Base-by-base conservation (phyloP, 2,329 filamentous ascomycete species). In the Pseudofabraea citricarpa region DNA sequence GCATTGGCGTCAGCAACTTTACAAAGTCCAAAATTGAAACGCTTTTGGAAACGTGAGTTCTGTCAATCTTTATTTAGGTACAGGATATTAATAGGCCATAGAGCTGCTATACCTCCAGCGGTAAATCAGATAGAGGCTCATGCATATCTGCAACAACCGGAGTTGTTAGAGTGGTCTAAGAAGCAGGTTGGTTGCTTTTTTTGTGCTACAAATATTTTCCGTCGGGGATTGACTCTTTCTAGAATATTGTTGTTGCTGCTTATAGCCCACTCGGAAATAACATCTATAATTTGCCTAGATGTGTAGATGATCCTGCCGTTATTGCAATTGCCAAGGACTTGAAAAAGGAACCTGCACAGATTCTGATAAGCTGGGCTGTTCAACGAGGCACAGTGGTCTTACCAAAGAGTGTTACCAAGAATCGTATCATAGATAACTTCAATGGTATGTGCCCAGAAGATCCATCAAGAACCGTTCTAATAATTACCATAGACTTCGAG, bases 51-150 rank as follows among this genome's bases (percentile, higher is more conserved):
- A 74, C 75, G 53, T 53, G 35, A 40, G 39, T 35, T 33, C 9
- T 13, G 8, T 6, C 16, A 24, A 24, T 59, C 55, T 40, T 63
- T 59, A 22, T 59, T 78, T 41, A n/a, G n/a, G n/a, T n/a, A n/a
- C n/a, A n/a, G n/a, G n/a, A n/a, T n/a, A n/a, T n/a, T n/a, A n/a
- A n/a, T n/a, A n/a, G n/a, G n/a, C n/a, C n/a, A 71, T 42, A 59
- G 44, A 0, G 73, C 74, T n/a, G 72, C 65, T 29, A 68, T 80
- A 9, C 64, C 69, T 1, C 82, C 82, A 1, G 77, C 77, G 2
- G 74, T 75, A 53, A 85, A 86, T 64, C 82, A 86, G 64, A 79
- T 86, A 50, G 82, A 86, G 60, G 79, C 79, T 40, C 81, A 86
- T 60, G 80, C 82, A 2, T 83, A 83, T 55, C 69, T 86, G 9